Conservation (phyloP, 371 early-diverging fungal species). For the Chytridiales sp. region DNA sequence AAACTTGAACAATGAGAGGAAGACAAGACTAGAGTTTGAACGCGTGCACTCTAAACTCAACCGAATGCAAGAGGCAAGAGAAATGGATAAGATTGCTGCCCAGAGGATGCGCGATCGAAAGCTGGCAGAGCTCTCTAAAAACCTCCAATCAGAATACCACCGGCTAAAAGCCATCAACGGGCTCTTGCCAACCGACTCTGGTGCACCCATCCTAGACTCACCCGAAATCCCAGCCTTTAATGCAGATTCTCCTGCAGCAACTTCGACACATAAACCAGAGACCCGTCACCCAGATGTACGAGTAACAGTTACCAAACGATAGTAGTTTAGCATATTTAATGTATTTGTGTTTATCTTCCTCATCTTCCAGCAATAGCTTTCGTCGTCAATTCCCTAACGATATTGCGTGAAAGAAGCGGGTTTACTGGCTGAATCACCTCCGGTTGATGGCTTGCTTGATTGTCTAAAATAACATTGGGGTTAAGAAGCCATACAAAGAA, state of each 20-base stretch:
- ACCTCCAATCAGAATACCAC: constrained; percentile 29
- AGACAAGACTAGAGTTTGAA: constrained; percentile 45
- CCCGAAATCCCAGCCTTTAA: constrained; percentile 25
- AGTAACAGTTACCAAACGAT: constrained; percentile 17
- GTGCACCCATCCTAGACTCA: constrained; percentile 22
- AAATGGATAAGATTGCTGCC: constrained; percentile 29
- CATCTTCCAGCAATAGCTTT: not conserved
- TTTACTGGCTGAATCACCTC: not conserved
- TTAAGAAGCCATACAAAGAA: not conserved
- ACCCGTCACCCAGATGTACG: constrained; percentile 12
- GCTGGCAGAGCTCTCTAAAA: constrained; percentile 32
- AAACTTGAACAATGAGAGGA: constrained; percentile 33
- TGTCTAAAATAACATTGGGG: not conserved
- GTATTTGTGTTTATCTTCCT: not conserved
- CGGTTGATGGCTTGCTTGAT: not conserved
- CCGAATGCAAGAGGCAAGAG: constrained; percentile 26
- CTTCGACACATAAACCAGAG: constrained; percentile 10
- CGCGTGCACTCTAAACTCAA: constrained; percentile 37
- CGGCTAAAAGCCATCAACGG: constrained; percentile 33
- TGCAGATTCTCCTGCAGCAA: constrained; percentile 1
- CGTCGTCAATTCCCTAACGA: constrained; percentile 2
- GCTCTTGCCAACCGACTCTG: constrained; percentile 36
- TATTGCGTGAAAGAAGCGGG: constrained; percentile 15
- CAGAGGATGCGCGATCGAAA: constrained; percentile 35
- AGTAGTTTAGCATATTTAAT: not conserved